Base-by-base conservation (phyloP, 176 grass and related monocot genomes). In the Eleusine coracana region DNA sequence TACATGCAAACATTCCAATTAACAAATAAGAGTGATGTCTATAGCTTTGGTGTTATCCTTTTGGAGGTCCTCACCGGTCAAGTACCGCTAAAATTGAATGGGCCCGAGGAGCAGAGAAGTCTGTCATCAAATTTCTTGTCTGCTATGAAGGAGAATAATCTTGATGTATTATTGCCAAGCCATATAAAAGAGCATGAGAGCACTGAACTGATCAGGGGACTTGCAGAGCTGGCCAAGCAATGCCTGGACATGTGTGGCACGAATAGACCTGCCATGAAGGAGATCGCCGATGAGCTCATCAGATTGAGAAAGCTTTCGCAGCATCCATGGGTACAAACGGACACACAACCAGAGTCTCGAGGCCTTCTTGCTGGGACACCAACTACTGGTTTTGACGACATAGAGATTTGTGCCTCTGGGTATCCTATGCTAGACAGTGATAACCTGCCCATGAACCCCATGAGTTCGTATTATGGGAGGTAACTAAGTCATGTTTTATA, bases 1-100 rank as follows among this genome's bases (percentile, higher is more conserved):
- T 88, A 88, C 75, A 67, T 88, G 86, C 80, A 65, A 16, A 87
- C 86, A 55, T 87, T 73, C 17, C 79, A 83, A 48, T 37, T 87
- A 12, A 87, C 85, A 0, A 41, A 87, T 5, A 87, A 87, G 38
- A 87, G 85, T 0, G 86, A 87, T 0, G 80, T 71, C 5, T 87
- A 65, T 0, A 83, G 66, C 17, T 83, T 83, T 0, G 73, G 73
- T 44, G 73, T 83, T 34, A 65, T 87, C 34, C 44, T 87, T 44
- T 0, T 87, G 1, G 73, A 87, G 80, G 28, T 87, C 3, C 80
- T 83, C 3, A 87, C 80, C 0, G 86, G 80, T 5, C 55, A 82
- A 5, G 66, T 63, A 29, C 79, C 79, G 31, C n/a, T 82, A 15
- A 82, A 82, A 13, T 36, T 87, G 2, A 64, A 77, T 28, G 79